phyloP scores from a whole-genome alignment of 2,329 filamentous ascomycete genomes.

The Microascus cirrosus region DNA sequence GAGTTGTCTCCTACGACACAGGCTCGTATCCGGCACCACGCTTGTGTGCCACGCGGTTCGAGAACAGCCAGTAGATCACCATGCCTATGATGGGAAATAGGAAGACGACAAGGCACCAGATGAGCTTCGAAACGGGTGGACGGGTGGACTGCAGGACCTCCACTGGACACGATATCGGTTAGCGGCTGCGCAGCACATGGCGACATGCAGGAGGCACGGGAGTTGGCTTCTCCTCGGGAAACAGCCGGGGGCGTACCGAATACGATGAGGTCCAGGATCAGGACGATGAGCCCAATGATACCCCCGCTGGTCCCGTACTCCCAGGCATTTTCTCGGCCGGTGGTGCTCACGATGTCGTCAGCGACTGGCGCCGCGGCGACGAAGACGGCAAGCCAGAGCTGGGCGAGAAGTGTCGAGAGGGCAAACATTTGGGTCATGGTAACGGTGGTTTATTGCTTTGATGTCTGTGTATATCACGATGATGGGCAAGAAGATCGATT shows the following conservation, averaged over 20 bases:
- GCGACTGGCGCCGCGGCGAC: background rate
- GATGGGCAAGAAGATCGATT: background rate
- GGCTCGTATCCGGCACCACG: slow-evolving; percentile 42
- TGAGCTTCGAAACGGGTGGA: slow-evolving; percentile 42
- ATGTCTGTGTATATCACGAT: background rate
- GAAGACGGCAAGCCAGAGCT: background rate
- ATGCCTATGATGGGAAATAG: slow-evolving; percentile 52
- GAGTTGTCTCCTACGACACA: slow-evolving; percentile 16
- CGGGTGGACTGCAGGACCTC: slow-evolving; percentile 55
- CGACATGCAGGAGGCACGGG: background rate
- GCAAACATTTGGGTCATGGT: background rate
- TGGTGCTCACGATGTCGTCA: slow-evolving; percentile 8
- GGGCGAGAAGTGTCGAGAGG: background rate
- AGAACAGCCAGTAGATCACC: slow-evolving; percentile 54
- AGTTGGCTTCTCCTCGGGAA: background rate
- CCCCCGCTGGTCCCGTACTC: slow-evolving; percentile 52
- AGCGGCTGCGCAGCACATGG: slow-evolving; percentile 4
- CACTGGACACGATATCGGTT: slow-evolving; percentile 27
- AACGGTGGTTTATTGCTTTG: background rate
- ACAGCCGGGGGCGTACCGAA: slow-evolving; percentile 37
- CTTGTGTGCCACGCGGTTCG: slow-evolving; percentile 46
- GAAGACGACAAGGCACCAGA: slow-evolving; percentile 54
- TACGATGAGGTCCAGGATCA: slow-evolving; percentile 51
- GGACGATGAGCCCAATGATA: slow-evolving; percentile 47
- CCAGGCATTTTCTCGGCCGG: slow-evolving; percentile 30